Conservation (phyloP, 1,284 basidiomycete species). For the Leccinum pallidistipes region DNA sequence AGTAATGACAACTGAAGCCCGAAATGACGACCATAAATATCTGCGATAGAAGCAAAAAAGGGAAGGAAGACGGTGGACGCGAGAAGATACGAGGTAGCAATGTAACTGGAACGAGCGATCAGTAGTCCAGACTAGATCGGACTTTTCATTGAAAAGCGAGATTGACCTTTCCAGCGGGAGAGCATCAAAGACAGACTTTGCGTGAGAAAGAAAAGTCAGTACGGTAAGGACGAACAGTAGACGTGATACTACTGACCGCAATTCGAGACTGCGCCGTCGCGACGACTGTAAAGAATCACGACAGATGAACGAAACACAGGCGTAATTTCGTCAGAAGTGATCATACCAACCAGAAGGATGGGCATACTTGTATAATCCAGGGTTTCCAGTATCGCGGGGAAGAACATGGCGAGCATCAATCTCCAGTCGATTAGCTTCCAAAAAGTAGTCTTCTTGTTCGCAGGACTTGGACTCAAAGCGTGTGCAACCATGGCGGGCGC, state of each 20-base stretch:
- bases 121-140: background rate
- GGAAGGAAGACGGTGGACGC: conserved; percentile 55
- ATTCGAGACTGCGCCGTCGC: conserved; percentile 54
- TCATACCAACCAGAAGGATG: background rate
- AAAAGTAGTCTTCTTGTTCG: conserved; percentile 17
- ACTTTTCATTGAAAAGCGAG: background rate
- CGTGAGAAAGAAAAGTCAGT: background rate
- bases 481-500: background rate
- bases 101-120: conserved; percentile 34
- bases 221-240: background rate
- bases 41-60: conserved; percentile 49
- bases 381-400: conserved; percentile 35
- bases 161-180: conserved; percentile 46
- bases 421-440: conserved; percentile 30
- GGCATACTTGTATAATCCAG: conserved; percentile 45
- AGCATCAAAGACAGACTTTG: conserved; percentile 45
- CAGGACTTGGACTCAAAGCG: background rate
- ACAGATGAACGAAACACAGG: background rate
- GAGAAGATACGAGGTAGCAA: conserved; percentile 50
- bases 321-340: background rate
- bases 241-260: conserved; percentile 36
- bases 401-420: conserved; percentile 29
- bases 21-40: conserved; percentile 48
- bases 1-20: conserved; percentile 45
- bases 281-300: conserved; percentile 38